Conservation (phyloP, 192 early-diverging fungal genomes). For the Coemansia sp. region DNA sequence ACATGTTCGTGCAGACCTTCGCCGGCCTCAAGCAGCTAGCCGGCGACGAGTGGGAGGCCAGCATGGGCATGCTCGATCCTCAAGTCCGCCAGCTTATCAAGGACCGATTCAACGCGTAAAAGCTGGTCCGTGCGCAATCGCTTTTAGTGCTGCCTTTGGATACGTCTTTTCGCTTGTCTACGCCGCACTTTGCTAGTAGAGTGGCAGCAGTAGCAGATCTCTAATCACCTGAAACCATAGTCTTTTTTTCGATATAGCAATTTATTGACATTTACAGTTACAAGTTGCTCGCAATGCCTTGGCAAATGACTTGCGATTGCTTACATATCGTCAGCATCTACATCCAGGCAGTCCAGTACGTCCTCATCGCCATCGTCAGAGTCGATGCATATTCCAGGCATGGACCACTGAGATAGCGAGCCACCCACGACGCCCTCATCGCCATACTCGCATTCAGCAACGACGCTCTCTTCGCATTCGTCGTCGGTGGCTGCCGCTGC, state of each 20-base stretch:
- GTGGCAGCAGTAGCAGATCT: not conserved
- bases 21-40: slow-evolving; percentile 55
- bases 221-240: slow-evolving; percentile 19
- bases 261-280: not conserved
- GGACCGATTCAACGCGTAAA: slow-evolving; percentile 45
- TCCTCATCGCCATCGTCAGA: slow-evolving; percentile 21
- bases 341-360: slow-evolving; percentile 47
- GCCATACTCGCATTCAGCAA: slow-evolving; percentile 9
- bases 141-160: slow-evolving; percentile 1
- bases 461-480: slow-evolving; percentile 1
- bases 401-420: slow-evolving; percentile 41
- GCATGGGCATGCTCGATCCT: slow-evolving; percentile 46
- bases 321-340: slow-evolving; percentile 50
- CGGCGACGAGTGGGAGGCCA: slow-evolving; percentile 50
- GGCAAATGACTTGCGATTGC: not conserved
- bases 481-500: not conserved
- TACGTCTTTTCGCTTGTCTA: not conserved
- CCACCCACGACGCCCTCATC: slow-evolving; percentile 47
- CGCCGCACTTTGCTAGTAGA: slow-evolving; percentile 6
- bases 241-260: slow-evolving; percentile 16
- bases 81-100: slow-evolving; percentile 47
- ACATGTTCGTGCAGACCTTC: slow-evolving; percentile 57
- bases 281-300: too few relatives aligned
- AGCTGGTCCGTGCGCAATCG: not conserved
- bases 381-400: slow-evolving; percentile 15